Evolutionary conservation across 2,329 filamentous ascomycete species (phyloP).

Genomic region (Hypoxylon sp.): DNA sequence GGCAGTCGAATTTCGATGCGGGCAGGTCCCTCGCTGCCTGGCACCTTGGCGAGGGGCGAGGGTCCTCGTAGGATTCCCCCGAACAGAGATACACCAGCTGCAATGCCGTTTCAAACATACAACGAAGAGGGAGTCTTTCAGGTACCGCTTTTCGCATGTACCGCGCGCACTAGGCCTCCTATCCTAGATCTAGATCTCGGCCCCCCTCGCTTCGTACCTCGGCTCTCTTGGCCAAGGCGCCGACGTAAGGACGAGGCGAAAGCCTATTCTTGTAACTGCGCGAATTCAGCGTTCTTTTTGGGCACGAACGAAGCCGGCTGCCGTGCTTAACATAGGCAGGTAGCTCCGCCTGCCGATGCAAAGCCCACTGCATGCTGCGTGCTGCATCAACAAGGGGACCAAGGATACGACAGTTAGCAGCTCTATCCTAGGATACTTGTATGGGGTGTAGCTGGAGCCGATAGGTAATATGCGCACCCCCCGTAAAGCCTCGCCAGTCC

Average conservation of each 20-base stretch:
- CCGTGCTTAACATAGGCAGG: too few relatives aligned
- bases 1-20: conserved; percentile 13
- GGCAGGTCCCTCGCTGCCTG: too few relatives aligned
- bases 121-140: too few relatives aligned
- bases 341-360: conserved; percentile 1
- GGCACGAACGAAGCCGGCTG: not conserved
- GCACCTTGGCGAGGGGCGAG: too few relatives aligned
- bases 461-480: too few relatives aligned
- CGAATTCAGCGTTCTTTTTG: not conserved
- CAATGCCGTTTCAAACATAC: conserved; percentile 22
- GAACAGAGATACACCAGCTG: conserved; percentile 12
- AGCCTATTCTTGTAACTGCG: conserved; percentile 4
- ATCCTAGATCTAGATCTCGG: conserved; percentile 6
- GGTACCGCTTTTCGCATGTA: not conserved
- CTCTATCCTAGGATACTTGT: conserved; percentile 17
- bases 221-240: conserved; percentile 1
- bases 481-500: too few relatives aligned
- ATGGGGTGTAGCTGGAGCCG: too few relatives aligned
- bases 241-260: conserved; percentile 25
- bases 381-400: conserved; percentile 5
- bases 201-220: not conserved
- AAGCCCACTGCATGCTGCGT: conserved; percentile 5
- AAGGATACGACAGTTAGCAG: conserved; percentile 1
- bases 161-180: not conserved
- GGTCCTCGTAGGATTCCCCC: conserved; percentile 7